Conservation (phyloP, 495 filamentous ascomycete species). For the Hypoxylon fuscum region DNA sequence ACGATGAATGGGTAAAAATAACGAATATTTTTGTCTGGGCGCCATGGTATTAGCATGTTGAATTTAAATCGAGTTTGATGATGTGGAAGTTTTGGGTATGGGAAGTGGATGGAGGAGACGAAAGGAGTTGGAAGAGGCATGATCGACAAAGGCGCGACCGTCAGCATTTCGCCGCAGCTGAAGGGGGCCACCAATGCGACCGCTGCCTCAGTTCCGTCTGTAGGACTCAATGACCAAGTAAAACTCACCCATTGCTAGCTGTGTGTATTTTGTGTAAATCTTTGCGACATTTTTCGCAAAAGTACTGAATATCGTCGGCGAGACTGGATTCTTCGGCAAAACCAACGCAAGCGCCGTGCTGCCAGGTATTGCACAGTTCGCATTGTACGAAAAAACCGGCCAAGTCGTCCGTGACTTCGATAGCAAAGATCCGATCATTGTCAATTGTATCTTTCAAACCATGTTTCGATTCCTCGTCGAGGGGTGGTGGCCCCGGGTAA, state of each 20-base stretch:
- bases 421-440: slow-evolving; percentile 66
- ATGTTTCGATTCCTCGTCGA: slow-evolving; percentile 66
- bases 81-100: slow-evolving; percentile 3
- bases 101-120: slow-evolving; percentile 14
- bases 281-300: slow-evolving; percentile 91
- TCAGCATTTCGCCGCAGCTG: slow-evolving; percentile 45
- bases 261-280: slow-evolving; percentile 86
- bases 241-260: slow-evolving; percentile 86
- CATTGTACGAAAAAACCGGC: slow-evolving; percentile 98
- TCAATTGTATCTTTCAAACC: slow-evolving; percentile 59
- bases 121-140: slow-evolving; percentile 31
- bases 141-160: slow-evolving; percentile 43
- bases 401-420: slow-evolving; percentile 80
- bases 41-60: slow-evolving; percentile 44
- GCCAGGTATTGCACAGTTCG: slow-evolving; percentile 98
- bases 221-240: slow-evolving; percentile 20
- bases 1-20: slow-evolving; percentile 63
- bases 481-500: slow-evolving; percentile 86
- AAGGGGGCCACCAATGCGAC: slow-evolving; percentile 31
- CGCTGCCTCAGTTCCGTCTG: slow-evolving; percentile 9
- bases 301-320: slow-evolving; percentile 84
- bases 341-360: slow-evolving; percentile 97
- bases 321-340: slow-evolving; percentile 92
- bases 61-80: background rate
- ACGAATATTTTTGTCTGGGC: slow-evolving; percentile 63